Conservation (phyloP, 2,329 filamentous ascomycete genomes). For the Apiospora phragmitis region DNA sequence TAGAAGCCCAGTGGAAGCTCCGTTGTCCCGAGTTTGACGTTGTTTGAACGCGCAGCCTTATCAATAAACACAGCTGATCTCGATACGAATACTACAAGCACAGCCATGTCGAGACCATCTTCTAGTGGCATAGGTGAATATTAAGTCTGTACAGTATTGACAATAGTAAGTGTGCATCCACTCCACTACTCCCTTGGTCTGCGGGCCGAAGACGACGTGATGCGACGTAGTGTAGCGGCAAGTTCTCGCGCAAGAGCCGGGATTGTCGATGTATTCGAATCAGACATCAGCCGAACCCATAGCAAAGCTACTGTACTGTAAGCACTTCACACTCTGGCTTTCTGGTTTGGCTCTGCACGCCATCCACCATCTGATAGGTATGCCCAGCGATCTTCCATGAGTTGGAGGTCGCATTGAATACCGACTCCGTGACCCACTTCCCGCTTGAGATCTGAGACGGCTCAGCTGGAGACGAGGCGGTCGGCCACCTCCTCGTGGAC, state of each 20-base stretch:
- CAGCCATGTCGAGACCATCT: neutral
- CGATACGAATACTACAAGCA: neutral
- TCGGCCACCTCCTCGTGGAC: neutral
- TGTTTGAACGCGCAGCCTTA: neutral
- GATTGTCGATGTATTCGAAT: neutral
- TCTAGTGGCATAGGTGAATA: neutral
- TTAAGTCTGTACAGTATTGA: neutral
- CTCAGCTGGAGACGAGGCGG: conserved; percentile 1
- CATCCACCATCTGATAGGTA: neutral
- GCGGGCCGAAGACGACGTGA: neutral
- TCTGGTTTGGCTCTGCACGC: neutral
- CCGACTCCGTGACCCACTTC: neutral
- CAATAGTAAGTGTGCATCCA: neutral
- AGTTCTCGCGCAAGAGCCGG: neutral
- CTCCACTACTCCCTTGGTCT: neutral
- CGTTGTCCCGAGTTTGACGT: neutral
- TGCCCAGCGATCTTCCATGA: neutral
- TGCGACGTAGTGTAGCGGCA: neutral
- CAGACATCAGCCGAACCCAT: neutral
- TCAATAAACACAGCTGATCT: neutral
- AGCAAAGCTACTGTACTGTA: neutral
- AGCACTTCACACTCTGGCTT: neutral
- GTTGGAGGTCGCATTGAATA: neutral
- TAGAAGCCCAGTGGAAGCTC: neutral
- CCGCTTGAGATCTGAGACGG: neutral